A percentile compares a stretch with the other conserved stretches of the same genome.
Evolutionary conservation across 2,329 filamentous ascomycete species (phyloP).

Genomic region (Diaporthe ilicicola): DNA sequence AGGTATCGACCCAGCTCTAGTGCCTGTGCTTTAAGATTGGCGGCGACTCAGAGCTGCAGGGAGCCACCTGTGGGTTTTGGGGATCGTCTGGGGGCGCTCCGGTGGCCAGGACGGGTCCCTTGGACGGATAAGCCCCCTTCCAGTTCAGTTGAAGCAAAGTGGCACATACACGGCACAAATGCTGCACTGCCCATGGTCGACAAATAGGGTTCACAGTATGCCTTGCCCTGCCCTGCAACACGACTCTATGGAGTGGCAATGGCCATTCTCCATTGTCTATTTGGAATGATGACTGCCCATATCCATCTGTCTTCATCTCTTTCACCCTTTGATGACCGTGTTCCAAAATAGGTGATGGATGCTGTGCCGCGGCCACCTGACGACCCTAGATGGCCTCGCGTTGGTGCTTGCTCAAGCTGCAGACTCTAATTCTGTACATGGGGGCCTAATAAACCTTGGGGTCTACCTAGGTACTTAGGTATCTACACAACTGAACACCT

Average conservation of each 20-base stretch:
- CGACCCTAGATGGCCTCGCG: neutral
- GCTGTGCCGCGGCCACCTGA: neutral
- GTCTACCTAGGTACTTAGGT: neutral
- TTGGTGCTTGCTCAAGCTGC: neutral
- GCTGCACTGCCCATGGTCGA: neutral
- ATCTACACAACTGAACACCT: neutral
- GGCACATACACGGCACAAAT: neutral
- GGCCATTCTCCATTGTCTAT: too few species aligned
- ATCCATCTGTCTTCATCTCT: neutral
- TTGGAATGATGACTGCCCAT: slow-evolving; percentile 1
- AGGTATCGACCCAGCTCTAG: neutral
- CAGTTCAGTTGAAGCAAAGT: neutral
- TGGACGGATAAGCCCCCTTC: slow-evolving; percentile 12
- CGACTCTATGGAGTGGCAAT: neutral
- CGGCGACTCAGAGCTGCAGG: slow-evolving; percentile 23
- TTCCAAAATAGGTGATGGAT: slow-evolving; percentile 6
- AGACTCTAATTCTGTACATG: neutral
- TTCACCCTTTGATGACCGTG: neutral
- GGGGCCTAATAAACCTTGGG: neutral
- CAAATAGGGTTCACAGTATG: neutral
- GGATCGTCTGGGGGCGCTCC: neutral
- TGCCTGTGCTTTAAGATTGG: slow-evolving; percentile 12
- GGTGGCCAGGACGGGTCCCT: neutral
- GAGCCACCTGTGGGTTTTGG: neutral
- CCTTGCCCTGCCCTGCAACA: neutral